Conservation (phyloP, 139 green algal genomes). For the Micromonas commoda region DNA sequence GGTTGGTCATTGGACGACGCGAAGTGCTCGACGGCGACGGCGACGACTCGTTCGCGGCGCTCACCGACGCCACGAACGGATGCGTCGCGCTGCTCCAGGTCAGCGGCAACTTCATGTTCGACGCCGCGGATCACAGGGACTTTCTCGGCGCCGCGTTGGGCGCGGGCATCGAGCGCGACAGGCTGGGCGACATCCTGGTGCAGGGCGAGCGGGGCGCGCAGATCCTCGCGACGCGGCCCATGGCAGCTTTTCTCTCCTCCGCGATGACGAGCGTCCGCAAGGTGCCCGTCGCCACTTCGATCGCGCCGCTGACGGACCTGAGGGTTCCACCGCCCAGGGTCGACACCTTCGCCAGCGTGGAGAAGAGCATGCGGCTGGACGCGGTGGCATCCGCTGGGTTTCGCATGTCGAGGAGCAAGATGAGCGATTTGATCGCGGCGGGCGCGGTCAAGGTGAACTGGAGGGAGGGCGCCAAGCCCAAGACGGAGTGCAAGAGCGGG, state of each 20-base stretch:
- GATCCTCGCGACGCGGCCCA: constrained; percentile 26
- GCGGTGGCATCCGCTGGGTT: constrained; percentile 36
- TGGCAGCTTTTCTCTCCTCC: constrained; percentile 29
- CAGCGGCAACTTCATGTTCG: constrained; percentile 31
- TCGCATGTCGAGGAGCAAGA: constrained; percentile 33
- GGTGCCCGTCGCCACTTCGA: constrained; percentile 17
- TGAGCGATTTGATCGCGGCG: constrained; percentile 24
- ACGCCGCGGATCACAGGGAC: constrained; percentile 33
- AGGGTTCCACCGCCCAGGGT: constrained; percentile 16
- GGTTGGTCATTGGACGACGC: neutral
- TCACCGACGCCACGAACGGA: neutral
- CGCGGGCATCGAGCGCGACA: constrained; percentile 32
- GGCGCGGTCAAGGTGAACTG: constrained; percentile 40
- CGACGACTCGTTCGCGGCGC: neutral
- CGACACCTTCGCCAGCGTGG: constrained; percentile 26
- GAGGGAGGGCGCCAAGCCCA: constrained; percentile 32
- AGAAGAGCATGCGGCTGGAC: constrained; percentile 32
- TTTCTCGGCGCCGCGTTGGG: constrained; percentile 40
- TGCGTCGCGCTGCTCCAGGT: constrained; percentile 5
- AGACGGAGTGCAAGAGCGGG: constrained; percentile 4
- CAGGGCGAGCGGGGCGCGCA: constrained; percentile 34
- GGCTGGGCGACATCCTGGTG: constrained; percentile 40
- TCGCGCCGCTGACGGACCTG: constrained; percentile 23
- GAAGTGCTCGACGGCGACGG: neutral
- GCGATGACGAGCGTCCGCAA: constrained; percentile 27